Evolutionary conservation across 208 protist species (phyloP), one percentile per base, ranked within the genome.

Genomic region (Trypanosoma scelopori): DNA sequence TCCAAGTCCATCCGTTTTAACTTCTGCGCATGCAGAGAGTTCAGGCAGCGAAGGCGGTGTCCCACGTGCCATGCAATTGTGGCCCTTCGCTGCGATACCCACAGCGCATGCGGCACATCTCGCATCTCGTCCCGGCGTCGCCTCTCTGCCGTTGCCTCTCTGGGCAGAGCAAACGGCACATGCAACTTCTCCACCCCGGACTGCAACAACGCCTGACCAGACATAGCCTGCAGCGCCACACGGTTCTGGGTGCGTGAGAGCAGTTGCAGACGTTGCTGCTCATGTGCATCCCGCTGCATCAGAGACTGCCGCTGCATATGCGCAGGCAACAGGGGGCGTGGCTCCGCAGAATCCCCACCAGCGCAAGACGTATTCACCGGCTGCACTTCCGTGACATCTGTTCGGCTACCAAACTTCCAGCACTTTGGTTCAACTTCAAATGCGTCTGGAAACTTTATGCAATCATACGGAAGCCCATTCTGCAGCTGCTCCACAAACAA

Each of bases 1-100:
- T 82, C 64, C 53, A 82, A 42, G 52, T 78, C 71, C 48, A 35
- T 32, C 15, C 63, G 57, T 20, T 75, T 42, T 58, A 68, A 50
- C 13, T 28, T 59, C 3, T 50, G 76, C 46, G 41, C 16, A n/a
- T 42, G 60, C 15, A 82, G 41, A 2, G 43, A 51, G 0, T 61
- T n/a, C 11, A 74, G 15, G 53, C 61, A 58, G 0, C 9, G 5
- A 20, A 57, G 55, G 5, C 76, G 70, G 25, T 60, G 47, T 18
- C 30, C 48, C 3, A 55, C 51, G 16, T 42, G 57, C n/a, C 42
- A 61, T 4, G 49, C 23, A 13, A 69, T 55, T 12, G 15, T 35
- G 7, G 48, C 37, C 6, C 49, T 42, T 30, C 71, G 11, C 15
- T 45, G 28, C 7, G 51, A 22, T 9, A 65, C 51, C 53, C 71